phyloP scores from a whole-genome alignment of 345 rosid species.

The Eucalyptus cladocalyx region DNA sequence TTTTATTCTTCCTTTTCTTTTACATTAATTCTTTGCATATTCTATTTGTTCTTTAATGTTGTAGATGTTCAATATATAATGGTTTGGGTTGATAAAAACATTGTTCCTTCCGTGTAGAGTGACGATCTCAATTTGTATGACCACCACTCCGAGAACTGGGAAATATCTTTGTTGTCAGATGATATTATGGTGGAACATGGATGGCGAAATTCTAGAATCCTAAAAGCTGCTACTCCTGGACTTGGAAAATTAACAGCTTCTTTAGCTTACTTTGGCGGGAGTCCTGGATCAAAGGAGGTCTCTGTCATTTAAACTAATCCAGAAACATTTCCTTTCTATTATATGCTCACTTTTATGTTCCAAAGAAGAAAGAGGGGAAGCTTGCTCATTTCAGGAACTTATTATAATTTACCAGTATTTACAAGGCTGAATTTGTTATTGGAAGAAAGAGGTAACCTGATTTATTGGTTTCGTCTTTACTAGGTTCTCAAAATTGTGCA shows the following conservation, averaged over 20 bases:
- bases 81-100: slow-evolving; percentile 5
- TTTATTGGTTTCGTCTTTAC: not conserved
- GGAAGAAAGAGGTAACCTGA: not conserved
- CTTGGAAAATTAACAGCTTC: slow-evolving; percentile 62
- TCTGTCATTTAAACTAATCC: not conserved
- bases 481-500: slow-evolving; percentile 70
- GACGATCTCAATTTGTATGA: slow-evolving; percentile 63
- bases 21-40: not conserved
- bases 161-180: slow-evolving; percentile 23
- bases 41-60: not conserved
- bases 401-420: not conserved
- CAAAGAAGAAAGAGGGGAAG: not conserved
- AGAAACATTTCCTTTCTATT: not conserved
- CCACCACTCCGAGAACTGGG: slow-evolving; percentile 45
- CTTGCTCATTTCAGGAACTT: not conserved
- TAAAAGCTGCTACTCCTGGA: slow-evolving; percentile 60
- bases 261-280: slow-evolving; percentile 47
- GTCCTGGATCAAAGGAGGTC: slow-evolving; percentile 47
- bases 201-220: slow-evolving; percentile 41
- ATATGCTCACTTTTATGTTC: not conserved
- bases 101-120: slow-evolving; percentile 36
- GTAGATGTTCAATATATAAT: not conserved
- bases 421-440: not conserved
- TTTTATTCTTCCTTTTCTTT: not conserved
- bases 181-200: slow-evolving; percentile 36